phyloP scores from a whole-genome alignment of 441 rosid genomes.

The Brassica balearica region DNA sequence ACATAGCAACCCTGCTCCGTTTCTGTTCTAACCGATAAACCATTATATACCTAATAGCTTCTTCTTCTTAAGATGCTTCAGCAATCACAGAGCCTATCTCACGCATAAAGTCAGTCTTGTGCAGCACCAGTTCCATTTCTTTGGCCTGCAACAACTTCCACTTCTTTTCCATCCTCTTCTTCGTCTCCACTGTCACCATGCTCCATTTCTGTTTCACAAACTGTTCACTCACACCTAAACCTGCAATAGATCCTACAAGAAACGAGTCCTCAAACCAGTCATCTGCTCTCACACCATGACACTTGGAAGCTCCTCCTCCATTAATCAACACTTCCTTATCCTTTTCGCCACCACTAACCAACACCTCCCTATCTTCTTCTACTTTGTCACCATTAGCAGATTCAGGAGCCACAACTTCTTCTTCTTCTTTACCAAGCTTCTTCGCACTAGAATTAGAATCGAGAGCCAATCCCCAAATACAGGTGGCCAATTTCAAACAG shows the following conservation, averaged over 20 bases:
- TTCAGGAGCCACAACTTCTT: neutral
- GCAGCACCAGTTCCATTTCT: constrained; percentile 10
- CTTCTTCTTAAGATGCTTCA: constrained; percentile 10
- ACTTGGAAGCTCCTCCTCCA: constrained; percentile 1
- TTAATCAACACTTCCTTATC: neutral
- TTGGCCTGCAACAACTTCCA: constrained; percentile 5
- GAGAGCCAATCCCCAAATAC: constrained; percentile 47
- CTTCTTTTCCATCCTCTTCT: constrained; percentile 3
- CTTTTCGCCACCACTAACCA: neutral
- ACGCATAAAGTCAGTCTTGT: constrained; percentile 1
- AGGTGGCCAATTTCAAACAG: constrained; percentile 39
- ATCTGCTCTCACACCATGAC: neutral
- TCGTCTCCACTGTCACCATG: constrained; percentile 1
- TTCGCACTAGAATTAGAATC: neutral
- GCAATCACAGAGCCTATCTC: constrained; percentile 15
- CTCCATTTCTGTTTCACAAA: constrained; percentile 4
- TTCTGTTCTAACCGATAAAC: neutral
- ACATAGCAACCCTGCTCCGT: neutral
- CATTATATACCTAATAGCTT: neutral
- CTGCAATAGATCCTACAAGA: neutral
- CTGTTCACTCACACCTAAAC: constrained; percentile 14
- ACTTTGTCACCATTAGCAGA: neutral
- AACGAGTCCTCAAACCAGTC: constrained; percentile 14
- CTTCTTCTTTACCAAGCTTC: neutral
- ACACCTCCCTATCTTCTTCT: neutral